phyloP scores from a whole-genome alignment of 2,329 filamentous ascomycete genomes.

The Beauveria rudraprayagi region DNA sequence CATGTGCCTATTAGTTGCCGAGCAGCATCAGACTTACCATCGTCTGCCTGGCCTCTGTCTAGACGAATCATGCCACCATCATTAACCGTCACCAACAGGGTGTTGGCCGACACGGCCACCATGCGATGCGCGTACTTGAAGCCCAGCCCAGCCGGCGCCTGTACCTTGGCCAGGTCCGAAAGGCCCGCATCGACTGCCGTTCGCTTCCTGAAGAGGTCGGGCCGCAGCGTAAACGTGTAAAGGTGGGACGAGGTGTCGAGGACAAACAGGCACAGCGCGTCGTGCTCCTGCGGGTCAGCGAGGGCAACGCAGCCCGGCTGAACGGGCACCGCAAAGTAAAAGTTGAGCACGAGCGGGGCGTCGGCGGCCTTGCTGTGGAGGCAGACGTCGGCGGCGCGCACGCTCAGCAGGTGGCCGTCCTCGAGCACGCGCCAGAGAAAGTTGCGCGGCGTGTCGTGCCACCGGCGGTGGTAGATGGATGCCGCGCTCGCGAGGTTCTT shows the following conservation, averaged over 20 bases:
- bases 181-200: conserved; percentile 64
- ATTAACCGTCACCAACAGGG: conserved; percentile 72
- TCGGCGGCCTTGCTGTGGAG: conserved; percentile 59
- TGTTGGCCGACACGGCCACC: conserved; percentile 62
- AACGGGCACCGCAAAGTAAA: conserved; percentile 68
- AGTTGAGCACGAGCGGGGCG: conserved; percentile 65
- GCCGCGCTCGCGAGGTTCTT: conserved; percentile 69
- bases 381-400: conserved; percentile 75
- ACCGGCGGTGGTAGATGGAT: conserved; percentile 75
- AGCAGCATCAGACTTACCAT: conserved; percentile 30
- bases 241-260: conserved; percentile 72
- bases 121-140: conserved; percentile 77
- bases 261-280: conserved; percentile 71
- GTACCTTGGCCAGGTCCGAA: conserved; percentile 69
- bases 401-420: conserved; percentile 68
- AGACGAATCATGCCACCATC: conserved; percentile 70
- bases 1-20: no score
- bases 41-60: conserved; percentile 45
- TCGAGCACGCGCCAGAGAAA: conserved; percentile 90
- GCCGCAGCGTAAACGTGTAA: conserved; percentile 74
- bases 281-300: conserved; percentile 68
- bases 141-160: conserved; percentile 61
- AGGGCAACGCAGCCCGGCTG: conserved; percentile 73
- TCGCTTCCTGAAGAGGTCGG: conserved; percentile 70
- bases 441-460: conserved; percentile 67